Evolutionary conservation across 163 green algal species (phyloP).

Genomic region (Scenedesmus sp.): DNA sequence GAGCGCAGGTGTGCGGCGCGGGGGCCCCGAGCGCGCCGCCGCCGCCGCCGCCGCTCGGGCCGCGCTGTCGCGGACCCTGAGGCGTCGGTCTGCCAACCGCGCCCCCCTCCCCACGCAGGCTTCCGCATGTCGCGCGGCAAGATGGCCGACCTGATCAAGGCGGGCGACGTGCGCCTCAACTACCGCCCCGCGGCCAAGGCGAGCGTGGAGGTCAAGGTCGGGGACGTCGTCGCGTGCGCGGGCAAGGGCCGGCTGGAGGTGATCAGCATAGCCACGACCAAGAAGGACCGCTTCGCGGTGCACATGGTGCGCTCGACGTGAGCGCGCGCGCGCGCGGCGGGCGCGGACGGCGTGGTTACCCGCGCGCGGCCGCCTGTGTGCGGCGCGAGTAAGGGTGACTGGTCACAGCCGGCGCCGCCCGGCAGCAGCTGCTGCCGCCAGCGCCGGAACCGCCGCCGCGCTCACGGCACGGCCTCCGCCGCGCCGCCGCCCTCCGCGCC

Average conservation of each 20-base stretch:
- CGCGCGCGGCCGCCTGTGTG: no score
- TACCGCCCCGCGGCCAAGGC: slow-evolving; percentile 75
- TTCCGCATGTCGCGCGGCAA: slow-evolving; percentile 85
- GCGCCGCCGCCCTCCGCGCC: background rate
- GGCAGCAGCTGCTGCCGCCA: no score
- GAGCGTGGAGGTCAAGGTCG: slow-evolving; percentile 65
- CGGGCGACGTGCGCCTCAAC: slow-evolving; percentile 70
- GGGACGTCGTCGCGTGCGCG: slow-evolving; percentile 78
- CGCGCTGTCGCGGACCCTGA: background rate
- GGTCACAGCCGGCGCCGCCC: no score
- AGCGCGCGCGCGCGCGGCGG: background rate
- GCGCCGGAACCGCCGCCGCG: no score
- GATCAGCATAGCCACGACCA: slow-evolving; percentile 59
- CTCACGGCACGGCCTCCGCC: no score
- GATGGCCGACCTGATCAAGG: slow-evolving; percentile 77
- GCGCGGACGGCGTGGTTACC: no score
- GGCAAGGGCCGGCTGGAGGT: slow-evolving; percentile 89
- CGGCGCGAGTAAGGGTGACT: no score
- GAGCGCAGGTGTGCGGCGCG: slow-evolving; percentile 53
- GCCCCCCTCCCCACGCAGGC: slow-evolving; percentile 47
- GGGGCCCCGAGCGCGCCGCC: background rate
- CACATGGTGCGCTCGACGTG: slow-evolving; percentile 74
- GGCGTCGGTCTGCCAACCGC: background rate
- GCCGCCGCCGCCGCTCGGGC: background rate
- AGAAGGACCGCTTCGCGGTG: slow-evolving; percentile 78